phyloP scores from a whole-genome alignment of 2,329 filamentous ascomycete genomes.

The Penicillium sp. region DNA sequence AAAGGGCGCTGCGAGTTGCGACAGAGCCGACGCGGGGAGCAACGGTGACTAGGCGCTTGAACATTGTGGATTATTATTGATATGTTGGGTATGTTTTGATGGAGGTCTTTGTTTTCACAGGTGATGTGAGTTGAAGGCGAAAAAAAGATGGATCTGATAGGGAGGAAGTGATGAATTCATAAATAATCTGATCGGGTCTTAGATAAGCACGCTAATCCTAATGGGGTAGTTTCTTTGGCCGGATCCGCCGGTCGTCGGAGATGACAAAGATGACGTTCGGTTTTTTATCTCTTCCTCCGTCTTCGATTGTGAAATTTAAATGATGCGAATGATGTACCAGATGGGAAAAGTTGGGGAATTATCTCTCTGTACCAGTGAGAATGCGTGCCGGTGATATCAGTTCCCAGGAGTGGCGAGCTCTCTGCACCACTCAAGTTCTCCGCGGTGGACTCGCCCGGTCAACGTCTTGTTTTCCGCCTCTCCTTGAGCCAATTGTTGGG shows the following conservation, averaged over 20 bases:
- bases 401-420: conserved; percentile 16
- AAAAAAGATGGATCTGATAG: conserved; percentile 24
- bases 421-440: conserved; percentile 18
- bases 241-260: conserved; percentile 28
- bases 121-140: conserved; percentile 14
- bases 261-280: conserved; percentile 17
- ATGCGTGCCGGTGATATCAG: conserved; percentile 17
- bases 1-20: conserved; percentile 50
- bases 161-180: conserved; percentile 28
- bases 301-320: neutral
- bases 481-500: conserved; percentile 17
- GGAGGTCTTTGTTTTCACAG: neutral
- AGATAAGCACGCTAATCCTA: conserved; percentile 21
- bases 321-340: neutral
- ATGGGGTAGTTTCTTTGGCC: conserved; percentile 13
- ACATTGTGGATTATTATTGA: conserved; percentile 47
- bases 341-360: neutral
- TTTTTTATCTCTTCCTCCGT: neutral
- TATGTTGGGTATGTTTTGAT: neutral
- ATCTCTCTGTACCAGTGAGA: conserved; percentile 4
- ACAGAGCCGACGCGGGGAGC: conserved; percentile 55
- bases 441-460: conserved; percentile 17
- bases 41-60: conserved; percentile 56
- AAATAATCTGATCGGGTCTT: conserved; percentile 29
- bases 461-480: conserved; percentile 20